Base-by-base conservation (phyloP, 441 rosid species). In the Populus trichocarpa region DNA sequence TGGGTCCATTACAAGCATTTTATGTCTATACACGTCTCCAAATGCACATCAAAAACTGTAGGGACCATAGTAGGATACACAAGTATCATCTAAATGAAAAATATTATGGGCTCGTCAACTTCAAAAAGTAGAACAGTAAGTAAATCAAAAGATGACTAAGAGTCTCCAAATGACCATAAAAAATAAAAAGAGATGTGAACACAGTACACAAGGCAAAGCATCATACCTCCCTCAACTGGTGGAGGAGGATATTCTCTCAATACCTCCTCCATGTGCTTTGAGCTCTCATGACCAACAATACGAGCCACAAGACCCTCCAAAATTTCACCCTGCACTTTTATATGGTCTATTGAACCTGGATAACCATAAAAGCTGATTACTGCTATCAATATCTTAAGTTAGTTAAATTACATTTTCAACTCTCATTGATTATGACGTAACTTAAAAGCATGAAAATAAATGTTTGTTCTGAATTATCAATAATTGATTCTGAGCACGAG, bases 271-370 rank as follows among this genome's bases (percentile, higher is more conserved):
- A 96, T 89, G 72, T 90, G 93, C 81, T 86, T 89, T 84, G 87
- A 83, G 79, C 98, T 94, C 80, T 89, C 91, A 82, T 84, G 90
- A 83, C 93, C 86, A 57, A 94, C 96, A 64, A 94, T 83, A 76
- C 98, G 99, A 69, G 98, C 99, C 82, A 96, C 98, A 28, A 96
- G 95, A 75, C 99, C 99, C 89, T 96, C 99, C 73, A 94, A 81
- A 76, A 96, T 93, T 88, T 96, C 98, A 80, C 99, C 99, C 79
- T 96, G 99, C 70, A 87, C 93, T 83, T 86, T 77, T 79, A 84
- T 83, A 86, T 96, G 99, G 83, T 94, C 96, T 77, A 87, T 91
- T 35, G 98, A 93, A 82, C 90, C 99, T 96, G 89, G 78, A 79
- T 23, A 63, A 38, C 68, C 74, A 71, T 18, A 36, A 61, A 67